Conservation (phyloP, 768 basidiomycete genomes). For the Udeniomyces megalosporus region DNA sequence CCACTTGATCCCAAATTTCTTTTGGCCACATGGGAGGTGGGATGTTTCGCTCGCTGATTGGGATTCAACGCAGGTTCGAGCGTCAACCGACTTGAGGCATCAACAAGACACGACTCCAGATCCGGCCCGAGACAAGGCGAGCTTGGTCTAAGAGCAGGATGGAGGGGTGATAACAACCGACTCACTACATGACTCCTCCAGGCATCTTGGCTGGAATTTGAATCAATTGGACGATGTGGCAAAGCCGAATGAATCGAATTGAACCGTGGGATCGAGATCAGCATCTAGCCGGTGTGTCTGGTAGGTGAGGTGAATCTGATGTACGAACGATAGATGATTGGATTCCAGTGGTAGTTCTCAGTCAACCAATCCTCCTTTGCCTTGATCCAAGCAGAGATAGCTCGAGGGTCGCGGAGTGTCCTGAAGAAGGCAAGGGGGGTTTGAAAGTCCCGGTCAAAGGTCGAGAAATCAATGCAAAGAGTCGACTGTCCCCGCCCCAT, state of each 20-base stretch:
- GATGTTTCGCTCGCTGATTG: too few relatives aligned
- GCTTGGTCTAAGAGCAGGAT: too few relatives aligned
- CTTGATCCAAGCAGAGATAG: slow-evolving; percentile 8
- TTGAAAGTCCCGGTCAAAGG: neutral
- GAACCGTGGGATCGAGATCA: neutral
- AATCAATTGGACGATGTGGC: neutral
- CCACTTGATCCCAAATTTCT: too few relatives aligned
- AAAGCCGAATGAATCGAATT: neutral
- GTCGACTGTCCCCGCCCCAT: too few relatives aligned
- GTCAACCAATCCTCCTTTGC: neutral
- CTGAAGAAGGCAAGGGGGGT: neutral
- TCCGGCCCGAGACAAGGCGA: too few relatives aligned
- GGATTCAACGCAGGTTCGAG: neutral
- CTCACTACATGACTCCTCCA: neutral
- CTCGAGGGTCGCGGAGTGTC: neutral
- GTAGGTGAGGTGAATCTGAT: neutral
- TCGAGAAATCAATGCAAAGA: neutral
- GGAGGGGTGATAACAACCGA: neutral
- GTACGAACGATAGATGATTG: slow-evolving; percentile 2
- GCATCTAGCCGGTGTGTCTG: neutral
- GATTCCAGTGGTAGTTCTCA: neutral
- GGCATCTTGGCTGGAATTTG: neutral
- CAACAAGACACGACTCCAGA: too few relatives aligned
- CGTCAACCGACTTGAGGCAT: neutral
- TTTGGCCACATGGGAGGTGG: too few relatives aligned